Percentiles rank a stretch among this genome's conserved stretches.
These are phyloP conservation scores for Dinochytrium kinnereticum DNA, from an alignment of 371 early-diverging fungal species.

Conservation along the genomic window DNA sequence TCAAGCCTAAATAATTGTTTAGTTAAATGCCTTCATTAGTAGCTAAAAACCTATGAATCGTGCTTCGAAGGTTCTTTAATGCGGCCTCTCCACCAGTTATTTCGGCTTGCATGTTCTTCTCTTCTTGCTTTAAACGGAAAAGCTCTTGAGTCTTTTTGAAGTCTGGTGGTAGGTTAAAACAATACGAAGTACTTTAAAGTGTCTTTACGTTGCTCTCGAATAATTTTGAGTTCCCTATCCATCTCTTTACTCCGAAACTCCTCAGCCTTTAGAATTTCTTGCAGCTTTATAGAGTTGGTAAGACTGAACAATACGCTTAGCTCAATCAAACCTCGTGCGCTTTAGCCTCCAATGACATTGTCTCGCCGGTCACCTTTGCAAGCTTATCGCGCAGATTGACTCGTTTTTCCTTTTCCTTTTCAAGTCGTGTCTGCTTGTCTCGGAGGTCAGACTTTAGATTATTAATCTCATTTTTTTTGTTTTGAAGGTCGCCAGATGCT, in stretches of 20 bases:
- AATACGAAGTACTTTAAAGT: not conserved
- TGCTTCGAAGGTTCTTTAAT: conserved; percentile 48
- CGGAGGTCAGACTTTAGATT: conserved; percentile 46
- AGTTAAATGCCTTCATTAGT: not conserved
- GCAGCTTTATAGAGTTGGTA: conserved; percentile 46
- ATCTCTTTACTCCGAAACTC: conserved; percentile 54
- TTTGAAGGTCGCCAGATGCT: conserved; percentile 54
- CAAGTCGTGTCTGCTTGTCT: conserved; percentile 42
- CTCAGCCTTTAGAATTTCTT: conserved; percentile 53
- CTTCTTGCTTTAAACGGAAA: conserved; percentile 54
- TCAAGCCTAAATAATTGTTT: conserved; percentile 39
- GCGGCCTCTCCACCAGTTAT: conserved; percentile 58
- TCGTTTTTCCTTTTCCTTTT: conserved; percentile 34
- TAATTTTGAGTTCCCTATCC: conserved; percentile 54
- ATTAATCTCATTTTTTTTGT: conserved; percentile 42
- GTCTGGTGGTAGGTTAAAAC: conserved; percentile 26
- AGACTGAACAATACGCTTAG: not conserved
- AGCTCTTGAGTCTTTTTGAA: conserved; percentile 60
- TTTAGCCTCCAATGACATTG: conserved; percentile 53
- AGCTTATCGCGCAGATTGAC: conserved; percentile 42
- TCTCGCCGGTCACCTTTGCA: conserved; percentile 43
- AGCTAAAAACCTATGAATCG: conserved; percentile 42
- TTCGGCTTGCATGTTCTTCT: conserved; percentile 55
- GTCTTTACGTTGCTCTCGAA: conserved; percentile 55
- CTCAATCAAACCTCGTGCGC: conserved; percentile 45